phyloP scores from a whole-genome alignment of 129 eudicot species.

The Flaveria ramosissima region DNA sequence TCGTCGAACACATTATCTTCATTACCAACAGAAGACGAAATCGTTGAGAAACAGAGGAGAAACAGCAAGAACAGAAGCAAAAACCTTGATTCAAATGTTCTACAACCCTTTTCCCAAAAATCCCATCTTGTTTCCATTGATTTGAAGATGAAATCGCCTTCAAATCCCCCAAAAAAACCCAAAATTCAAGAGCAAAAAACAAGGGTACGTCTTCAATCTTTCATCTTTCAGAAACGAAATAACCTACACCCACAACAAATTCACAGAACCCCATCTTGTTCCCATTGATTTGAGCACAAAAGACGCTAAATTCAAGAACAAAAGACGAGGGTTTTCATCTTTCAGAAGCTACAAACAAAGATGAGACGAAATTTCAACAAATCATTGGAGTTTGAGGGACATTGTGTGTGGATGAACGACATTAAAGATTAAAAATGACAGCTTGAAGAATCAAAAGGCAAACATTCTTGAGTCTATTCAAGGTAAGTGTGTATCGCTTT shows the following conservation, averaged over 20 bases:
- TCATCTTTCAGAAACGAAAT: constrained; percentile 8
- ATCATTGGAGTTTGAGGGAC: background rate
- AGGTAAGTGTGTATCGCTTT: constrained; percentile 33
- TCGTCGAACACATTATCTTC: constrained; percentile 28
- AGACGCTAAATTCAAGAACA: constrained; percentile 6
- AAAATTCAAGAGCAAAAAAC: background rate
- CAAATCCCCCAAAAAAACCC: background rate
- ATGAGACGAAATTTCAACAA: background rate
- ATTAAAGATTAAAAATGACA: background rate
- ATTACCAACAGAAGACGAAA: constrained; percentile 32
- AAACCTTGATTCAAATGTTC: constrained; percentile 25
- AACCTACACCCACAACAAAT: too few species aligned
- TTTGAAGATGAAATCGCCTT: background rate
- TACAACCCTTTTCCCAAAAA: background rate
- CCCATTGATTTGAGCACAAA: constrained; percentile 37
- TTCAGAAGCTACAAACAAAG: background rate
- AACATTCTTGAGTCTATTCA: constrained; percentile 25
- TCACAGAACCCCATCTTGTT: constrained; percentile 21
- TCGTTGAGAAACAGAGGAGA: constrained; percentile 14
- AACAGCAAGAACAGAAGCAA: constrained; percentile 29
- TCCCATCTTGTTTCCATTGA: constrained; percentile 52
- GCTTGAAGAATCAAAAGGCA: constrained; percentile 5
- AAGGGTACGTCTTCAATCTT: constrained; percentile 15
- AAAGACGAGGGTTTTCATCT: constrained; percentile 19
- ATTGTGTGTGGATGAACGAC: constrained; percentile 12